Evolutionary conservation across 108 stramenopile genomes (phyloP).

Genomic region (Cyclostephanos tholiformis): DNA sequence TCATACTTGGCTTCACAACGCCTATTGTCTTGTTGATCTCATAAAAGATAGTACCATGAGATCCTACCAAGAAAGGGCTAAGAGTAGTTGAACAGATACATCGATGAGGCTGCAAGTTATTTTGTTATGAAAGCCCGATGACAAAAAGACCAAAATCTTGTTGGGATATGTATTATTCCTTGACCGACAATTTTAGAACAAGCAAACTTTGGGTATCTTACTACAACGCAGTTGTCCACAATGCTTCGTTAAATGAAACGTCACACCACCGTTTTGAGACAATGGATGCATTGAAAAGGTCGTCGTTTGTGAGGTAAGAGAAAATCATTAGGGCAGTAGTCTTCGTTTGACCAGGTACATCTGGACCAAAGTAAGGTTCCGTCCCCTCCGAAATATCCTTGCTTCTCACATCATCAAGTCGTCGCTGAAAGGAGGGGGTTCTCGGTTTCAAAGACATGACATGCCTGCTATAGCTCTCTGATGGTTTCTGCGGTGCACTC

Average conservation of each 20-base stretch:
- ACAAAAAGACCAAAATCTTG: no score
- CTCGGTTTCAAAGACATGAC: slow-evolving; percentile 15
- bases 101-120: no score
- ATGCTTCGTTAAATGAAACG: slow-evolving; percentile 57
- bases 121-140: no score
- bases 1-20: no score
- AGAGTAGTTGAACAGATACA: no score
- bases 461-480: slow-evolving; percentile 9
- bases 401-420: slow-evolving; percentile 32
- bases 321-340: slow-evolving; percentile 68
- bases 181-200: no score
- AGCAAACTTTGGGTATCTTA: no score
- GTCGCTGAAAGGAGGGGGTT: slow-evolving; percentile 23
- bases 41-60: no score
- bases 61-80: no score
- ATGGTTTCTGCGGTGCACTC: background rate
- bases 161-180: no score
- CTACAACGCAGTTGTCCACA: slow-evolving; percentile 44
- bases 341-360: slow-evolving; percentile 59
- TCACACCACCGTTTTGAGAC: slow-evolving; percentile 77
- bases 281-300: slow-evolving; percentile 85
- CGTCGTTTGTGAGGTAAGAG: slow-evolving; percentile 74
- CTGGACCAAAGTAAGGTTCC: slow-evolving; percentile 58
- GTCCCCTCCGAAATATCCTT: slow-evolving; percentile 37
- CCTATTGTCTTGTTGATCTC: no score